These are phyloP conservation scores for Boletus smithii DNA, from an alignment of 1,284 basidiomycete species.

Conservation along the genomic window DNA sequence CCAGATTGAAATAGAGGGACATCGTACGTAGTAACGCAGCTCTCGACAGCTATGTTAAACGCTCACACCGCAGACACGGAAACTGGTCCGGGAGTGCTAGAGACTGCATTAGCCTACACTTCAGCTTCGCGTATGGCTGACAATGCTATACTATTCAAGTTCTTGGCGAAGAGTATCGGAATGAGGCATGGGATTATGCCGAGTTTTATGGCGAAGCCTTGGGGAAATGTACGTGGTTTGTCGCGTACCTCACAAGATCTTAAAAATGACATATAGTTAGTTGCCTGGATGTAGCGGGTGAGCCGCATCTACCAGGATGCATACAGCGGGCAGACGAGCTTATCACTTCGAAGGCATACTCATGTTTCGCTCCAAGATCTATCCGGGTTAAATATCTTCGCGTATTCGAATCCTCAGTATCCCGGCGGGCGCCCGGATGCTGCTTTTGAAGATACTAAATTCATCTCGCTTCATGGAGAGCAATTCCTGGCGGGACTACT, in stretches of 20 bases:
- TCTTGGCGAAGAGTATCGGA: constrained; percentile 86
- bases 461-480: constrained; percentile 82
- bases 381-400: constrained; percentile 78
- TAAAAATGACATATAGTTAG: constrained; percentile 38
- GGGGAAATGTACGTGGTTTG: constrained; percentile 67
- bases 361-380: constrained; percentile 83
- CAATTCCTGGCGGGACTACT: constrained; percentile 91
- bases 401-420: constrained; percentile 43
- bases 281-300: constrained; percentile 90
- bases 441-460: constrained; percentile 77
- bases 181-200: constrained; percentile 87
- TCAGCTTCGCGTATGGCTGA: constrained; percentile 86
- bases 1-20: constrained; percentile 84
- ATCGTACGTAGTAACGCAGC: constrained; percentile 57
- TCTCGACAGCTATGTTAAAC: neutral
- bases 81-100: constrained; percentile 90
- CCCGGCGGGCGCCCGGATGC: constrained; percentile 66
- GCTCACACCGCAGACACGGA: constrained; percentile 72
- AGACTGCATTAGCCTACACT: constrained; percentile 92
- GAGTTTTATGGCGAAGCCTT: constrained; percentile 98
- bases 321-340: constrained; percentile 1
- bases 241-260: neutral
- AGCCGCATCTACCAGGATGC: constrained; percentile 24
- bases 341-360: constrained; percentile 63
- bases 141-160: constrained; percentile 92